Percentiles rank a stretch among this genome's conserved stretches.
Conservation (phyloP, 2,329 filamentous ascomycete genomes). For the Phyllosticta citribraziliensis region DNA sequence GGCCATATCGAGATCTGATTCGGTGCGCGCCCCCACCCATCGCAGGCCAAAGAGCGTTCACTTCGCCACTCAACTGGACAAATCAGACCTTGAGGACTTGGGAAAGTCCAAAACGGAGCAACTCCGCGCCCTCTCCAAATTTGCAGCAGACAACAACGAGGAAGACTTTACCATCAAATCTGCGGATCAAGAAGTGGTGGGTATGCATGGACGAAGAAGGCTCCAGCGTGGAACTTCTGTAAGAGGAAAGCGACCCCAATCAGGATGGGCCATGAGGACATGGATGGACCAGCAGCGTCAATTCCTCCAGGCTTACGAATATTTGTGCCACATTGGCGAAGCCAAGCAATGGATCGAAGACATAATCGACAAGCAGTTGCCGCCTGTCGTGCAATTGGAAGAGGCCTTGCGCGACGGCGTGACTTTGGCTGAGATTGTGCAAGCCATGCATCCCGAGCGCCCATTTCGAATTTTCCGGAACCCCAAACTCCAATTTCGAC, state of each 20-base stretch:
- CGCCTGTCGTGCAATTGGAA: conserved; percentile 86
- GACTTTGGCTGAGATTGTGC: conserved; percentile 86
- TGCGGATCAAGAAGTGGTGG: conserved; percentile 74
- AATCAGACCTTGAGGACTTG: conserved; percentile 62
- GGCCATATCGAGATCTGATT: conserved; percentile 29
- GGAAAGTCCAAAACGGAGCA: conserved; percentile 86
- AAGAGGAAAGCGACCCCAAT: conserved; percentile 42
- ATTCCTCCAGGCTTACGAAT: conserved; percentile 94
- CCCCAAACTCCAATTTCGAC: conserved; percentile 78
- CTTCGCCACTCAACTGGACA: conserved; percentile 23
- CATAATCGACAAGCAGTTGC: conserved; percentile 73
- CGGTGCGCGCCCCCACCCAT: conserved; percentile 26
- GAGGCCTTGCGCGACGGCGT: conserved; percentile 88
- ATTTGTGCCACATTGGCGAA: conserved; percentile 96
- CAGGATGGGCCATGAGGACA: conserved; percentile 67
- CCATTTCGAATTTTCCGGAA: conserved; percentile 76
- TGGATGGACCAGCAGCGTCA: conserved; percentile 99
- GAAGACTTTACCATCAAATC: conserved; percentile 75
- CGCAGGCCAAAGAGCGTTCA: conserved; percentile 18
- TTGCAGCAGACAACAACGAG: conserved; percentile 59
- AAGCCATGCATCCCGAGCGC: conserved; percentile 70
- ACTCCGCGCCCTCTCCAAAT: conserved; percentile 71
- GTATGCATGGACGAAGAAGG: conserved; percentile 72
- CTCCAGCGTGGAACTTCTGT: conserved; percentile 60
- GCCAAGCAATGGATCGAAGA: conserved; percentile 99